Percentiles rank a stretch among this genome's conserved stretches.
phyloP scores from a whole-genome alignment of 371 early-diverging fungal genomes.

The Mortierella sp. region DNA sequence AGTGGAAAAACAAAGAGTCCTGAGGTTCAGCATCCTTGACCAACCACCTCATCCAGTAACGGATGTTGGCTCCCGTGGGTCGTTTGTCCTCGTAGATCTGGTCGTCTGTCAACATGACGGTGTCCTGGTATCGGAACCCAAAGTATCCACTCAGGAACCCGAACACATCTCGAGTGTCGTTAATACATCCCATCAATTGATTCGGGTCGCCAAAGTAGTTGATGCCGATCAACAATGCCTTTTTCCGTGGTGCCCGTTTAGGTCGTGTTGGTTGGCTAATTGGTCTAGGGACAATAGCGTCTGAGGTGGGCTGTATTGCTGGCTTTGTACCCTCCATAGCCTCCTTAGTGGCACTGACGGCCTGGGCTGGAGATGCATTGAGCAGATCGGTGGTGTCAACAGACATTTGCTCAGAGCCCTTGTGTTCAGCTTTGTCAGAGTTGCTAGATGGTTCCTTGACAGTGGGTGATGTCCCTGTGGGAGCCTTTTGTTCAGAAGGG shows the following conservation, averaged over 20 bases:
- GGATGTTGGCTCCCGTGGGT: conserved; percentile 70
- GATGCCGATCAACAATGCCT: conserved; percentile 91
- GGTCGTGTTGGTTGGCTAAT: conserved; percentile 11
- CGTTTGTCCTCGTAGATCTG: conserved; percentile 58
- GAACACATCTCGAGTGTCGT: conserved; percentile 69
- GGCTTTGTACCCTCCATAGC: background rate
- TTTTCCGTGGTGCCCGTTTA: conserved; percentile 67
- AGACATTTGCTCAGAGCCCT: conserved; percentile 17
- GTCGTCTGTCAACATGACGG: conserved; percentile 69
- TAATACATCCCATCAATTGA: conserved; percentile 66
- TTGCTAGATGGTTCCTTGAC: conserved; percentile 6
- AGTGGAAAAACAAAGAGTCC: conserved; percentile 71
- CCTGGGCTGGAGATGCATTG: background rate
- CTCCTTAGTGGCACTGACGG: background rate
- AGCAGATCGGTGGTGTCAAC: background rate
- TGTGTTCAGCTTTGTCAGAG: conserved; percentile 13
- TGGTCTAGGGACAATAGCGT: conserved; percentile 14
- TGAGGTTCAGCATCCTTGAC: conserved; percentile 66
- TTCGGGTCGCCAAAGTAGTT: conserved; percentile 83
- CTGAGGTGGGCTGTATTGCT: background rate
- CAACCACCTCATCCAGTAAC: conserved; percentile 70
- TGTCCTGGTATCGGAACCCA: conserved; percentile 57
- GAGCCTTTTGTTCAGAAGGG: conserved; percentile 28
- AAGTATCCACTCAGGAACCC: conserved; percentile 58
- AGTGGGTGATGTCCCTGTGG: conserved; percentile 15